Evolutionary conservation across 2,329 filamentous ascomycete species (phyloP), one percentile per base, ranked within the genome.

Genomic region (Esteya vermicola): DNA sequence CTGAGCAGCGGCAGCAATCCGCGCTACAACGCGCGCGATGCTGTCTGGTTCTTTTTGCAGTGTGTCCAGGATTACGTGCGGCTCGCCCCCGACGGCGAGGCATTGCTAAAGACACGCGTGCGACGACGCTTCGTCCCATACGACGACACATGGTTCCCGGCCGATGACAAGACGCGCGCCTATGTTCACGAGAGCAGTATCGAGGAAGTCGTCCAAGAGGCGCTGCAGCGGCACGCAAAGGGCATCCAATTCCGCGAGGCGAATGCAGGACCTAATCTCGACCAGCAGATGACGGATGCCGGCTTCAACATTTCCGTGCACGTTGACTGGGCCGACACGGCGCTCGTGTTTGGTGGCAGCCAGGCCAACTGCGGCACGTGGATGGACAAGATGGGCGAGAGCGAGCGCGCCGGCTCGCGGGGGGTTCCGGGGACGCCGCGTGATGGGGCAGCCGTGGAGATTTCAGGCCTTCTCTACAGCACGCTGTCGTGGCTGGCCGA

Each of bases 311-410:
- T 94, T 48, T 78, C 91, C 44, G 81, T 96, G 50, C 75, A 82
- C 44, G 84, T 93, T 10, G 89, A 98, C 56, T 96, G 89, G 89
- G n/a, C n/a, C n/a, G 65, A 72, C 25, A 91, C 78, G 6, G 93
- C 91, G 19, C 73, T 98, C 47, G 79, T 98, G 43, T 94, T 93
- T 53, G 91, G 93, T 41, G 91, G 93, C 26, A 96, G 85, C 53
- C 88, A 95, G 54, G 71, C 65, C 61, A 98, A 98, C 59, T 98
- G 93, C 52, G 91, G 91, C 39, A 98, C 91, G 2, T 98, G 91
- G 91, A 95, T 95, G 86, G 91, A 98, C 68, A 98, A 98, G 71
- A 98, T 98, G 91, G 91, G 91, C n/a, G 91, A 98, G 59, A 94
- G 86, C 46, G 77, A 83, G 47, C 83, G 79, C 45, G 91, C 93